Evolutionary conservation across 768 basidiomycete genomes (phyloP), one percentile per base, ranked within the genome.

Genomic region (Hygrophorus pudorinus): DNA sequence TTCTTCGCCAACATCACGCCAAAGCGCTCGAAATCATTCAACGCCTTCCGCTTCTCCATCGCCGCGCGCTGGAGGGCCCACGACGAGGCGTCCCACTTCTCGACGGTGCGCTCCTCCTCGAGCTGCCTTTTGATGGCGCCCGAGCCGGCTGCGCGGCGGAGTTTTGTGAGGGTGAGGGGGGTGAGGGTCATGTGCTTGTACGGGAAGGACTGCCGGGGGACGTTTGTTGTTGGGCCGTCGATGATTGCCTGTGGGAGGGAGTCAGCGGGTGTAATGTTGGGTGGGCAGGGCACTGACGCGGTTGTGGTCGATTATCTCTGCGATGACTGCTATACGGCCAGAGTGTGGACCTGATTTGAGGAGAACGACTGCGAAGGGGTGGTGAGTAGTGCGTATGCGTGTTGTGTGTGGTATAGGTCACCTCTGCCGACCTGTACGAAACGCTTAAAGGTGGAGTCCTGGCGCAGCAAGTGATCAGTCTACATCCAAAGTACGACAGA

Each of bases 281-380:
- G 7, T 21, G 4, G n/a, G n/a, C n/a, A n/a, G n/a, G n/a, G 13
- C 13, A 42, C 64, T 85, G 61, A 96, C 94, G 63, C 93, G 81
- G 75, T 92, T 94, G 76, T 98, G 94, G 79, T 98, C 96, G 52
- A 98, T 93, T 66, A 98, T 93, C 67, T 98, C 92, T 41, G 80
- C 82, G 63, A 99, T 93, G 51, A 91, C 85, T 45, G 96, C 96
- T 56, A 96, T 88, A 65, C 82, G 85, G 54, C 92, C 92, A 36
- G 79, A 72, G 47, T 69, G 77, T 46, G 89, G 88, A 45, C 94
- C 94, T 47, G 81, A 65, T 64, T 85, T 87, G 71, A 98, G 76
- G 70, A 98, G 90, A 64, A 97, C 90, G 50, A 97, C 91, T 84
- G 51, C 0, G 28, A n/a, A 16, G 38, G 3, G 39, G 48, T 17